A percentile compares a stretch with the other conserved stretches of the same genome.
phyloP scores from a whole-genome alignment of 176 grass and related monocot species.

The Calamus simplicifolius region DNA sequence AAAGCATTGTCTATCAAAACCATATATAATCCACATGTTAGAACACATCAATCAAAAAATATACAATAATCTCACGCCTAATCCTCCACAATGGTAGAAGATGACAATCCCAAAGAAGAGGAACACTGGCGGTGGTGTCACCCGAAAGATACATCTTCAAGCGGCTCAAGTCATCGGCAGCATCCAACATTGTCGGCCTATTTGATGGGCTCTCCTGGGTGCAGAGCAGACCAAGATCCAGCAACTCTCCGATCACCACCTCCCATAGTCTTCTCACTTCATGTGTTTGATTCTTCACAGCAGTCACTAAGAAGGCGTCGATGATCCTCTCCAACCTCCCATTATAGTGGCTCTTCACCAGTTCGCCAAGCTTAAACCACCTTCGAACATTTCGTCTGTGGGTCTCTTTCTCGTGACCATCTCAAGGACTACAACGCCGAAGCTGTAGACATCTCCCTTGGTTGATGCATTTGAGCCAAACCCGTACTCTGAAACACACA shows the following conservation, averaged over 20 bases:
- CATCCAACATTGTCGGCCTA: constrained; percentile 18
- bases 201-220: constrained; percentile 9
- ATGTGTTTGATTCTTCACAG: background rate
- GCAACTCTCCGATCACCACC: constrained; percentile 3
- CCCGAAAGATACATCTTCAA: constrained; percentile 4
- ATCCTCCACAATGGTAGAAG: no score
- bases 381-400: background rate
- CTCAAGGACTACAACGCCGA: constrained; percentile 53
- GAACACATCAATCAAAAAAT: no score
- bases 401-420: constrained; percentile 37
- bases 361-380: background rate
- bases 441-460: constrained; percentile 45
- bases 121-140: background rate
- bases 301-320: background rate
- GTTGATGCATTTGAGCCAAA: constrained; percentile 32
- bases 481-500: constrained; percentile 35
- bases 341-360: background rate
- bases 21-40: no score
- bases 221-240: constrained; percentile 13
- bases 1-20: no score
- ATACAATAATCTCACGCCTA: no score
- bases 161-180: constrained; percentile 12
- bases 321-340: background rate
- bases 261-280: constrained; percentile 13
- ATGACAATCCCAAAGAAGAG: no score